phyloP scores from a whole-genome alignment of 768 basidiomycete genomes.

The Auriscalpium vulgare region DNA sequence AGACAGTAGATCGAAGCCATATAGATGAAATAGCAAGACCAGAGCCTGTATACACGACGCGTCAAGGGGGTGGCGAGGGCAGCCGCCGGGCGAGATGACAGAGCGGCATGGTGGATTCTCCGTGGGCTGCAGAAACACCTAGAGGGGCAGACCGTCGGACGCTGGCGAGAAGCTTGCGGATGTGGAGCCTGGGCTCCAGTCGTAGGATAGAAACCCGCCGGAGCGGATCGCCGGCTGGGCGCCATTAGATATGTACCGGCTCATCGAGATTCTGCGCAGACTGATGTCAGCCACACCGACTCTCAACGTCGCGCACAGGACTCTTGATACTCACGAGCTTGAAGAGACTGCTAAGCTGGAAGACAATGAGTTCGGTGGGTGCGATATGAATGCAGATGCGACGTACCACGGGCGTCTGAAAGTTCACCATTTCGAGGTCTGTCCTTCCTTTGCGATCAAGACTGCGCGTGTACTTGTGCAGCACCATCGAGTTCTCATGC shows the following conservation, averaged over 20 bases:
- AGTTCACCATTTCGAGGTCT: slow-evolving; percentile 11
- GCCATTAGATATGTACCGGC: neutral
- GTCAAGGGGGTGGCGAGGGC: too few species aligned
- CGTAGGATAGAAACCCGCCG: too few species aligned
- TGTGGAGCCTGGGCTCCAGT: too few species aligned
- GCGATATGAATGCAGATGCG: neutral
- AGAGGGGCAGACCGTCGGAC: too few species aligned
- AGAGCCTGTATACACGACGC: too few species aligned
- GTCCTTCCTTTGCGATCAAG: neutral
- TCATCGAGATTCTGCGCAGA: neutral
- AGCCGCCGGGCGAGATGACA: too few species aligned
- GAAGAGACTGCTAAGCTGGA: slow-evolving; percentile 11
- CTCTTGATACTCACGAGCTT: slow-evolving; percentile 5
- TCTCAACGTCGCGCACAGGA: neutral
- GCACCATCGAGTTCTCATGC: neutral
- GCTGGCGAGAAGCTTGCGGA: too few species aligned
- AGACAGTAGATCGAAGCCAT: too few species aligned
- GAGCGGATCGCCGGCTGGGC: too few species aligned
- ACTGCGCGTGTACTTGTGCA: slow-evolving; percentile 5
- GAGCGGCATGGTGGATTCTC: too few species aligned
- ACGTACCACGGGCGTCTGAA: slow-evolving; percentile 13
- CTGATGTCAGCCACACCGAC: neutral
- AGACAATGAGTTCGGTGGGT: neutral
- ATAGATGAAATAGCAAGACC: too few species aligned
- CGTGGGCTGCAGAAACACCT: too few species aligned